These are phyloP conservation scores for Citrus australasica DNA, from an alignment of 345 rosid genomes.

Conservation along the genomic window DNA sequence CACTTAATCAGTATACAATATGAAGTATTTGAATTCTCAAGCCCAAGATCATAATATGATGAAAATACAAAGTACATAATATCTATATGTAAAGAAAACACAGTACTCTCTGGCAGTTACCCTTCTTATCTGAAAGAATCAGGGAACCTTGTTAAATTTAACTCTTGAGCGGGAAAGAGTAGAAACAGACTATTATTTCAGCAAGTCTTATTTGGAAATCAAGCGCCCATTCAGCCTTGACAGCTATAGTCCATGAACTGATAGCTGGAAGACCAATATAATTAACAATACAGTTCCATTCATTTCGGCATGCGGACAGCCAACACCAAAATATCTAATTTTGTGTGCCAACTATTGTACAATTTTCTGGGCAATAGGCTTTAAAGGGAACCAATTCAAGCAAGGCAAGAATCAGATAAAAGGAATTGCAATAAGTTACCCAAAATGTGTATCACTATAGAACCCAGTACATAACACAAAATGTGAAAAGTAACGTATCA, in stretches of 20 bases:
- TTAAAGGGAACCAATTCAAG: too few species aligned
- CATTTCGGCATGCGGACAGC: too few species aligned
- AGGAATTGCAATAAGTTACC: too few species aligned
- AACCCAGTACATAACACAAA: too few species aligned
- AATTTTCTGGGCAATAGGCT: too few species aligned
- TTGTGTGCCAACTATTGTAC: too few species aligned
- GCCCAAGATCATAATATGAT: neutral
- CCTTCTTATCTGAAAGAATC: neutral
- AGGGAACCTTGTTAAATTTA: neutral
- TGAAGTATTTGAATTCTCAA: neutral
- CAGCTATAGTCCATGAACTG: neutral
- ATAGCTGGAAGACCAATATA: neutral
- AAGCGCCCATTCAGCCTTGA: neutral
- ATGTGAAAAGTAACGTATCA: too few species aligned
- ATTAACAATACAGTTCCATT: neutral
- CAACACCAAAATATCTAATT: too few species aligned
- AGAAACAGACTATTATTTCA: neutral
- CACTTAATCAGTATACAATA: neutral
- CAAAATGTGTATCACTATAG: too few species aligned
- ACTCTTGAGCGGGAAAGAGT: neutral
- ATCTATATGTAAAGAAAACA: neutral
- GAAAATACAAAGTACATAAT: neutral
- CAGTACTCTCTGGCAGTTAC: neutral
- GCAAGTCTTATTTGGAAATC: neutral
- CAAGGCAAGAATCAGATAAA: too few species aligned